Evolutionary conservation across 768 basidiomycete species (phyloP), one percentile per base, ranked within the genome.

Genomic region (Brasilioporus rufonigricans): DNA sequence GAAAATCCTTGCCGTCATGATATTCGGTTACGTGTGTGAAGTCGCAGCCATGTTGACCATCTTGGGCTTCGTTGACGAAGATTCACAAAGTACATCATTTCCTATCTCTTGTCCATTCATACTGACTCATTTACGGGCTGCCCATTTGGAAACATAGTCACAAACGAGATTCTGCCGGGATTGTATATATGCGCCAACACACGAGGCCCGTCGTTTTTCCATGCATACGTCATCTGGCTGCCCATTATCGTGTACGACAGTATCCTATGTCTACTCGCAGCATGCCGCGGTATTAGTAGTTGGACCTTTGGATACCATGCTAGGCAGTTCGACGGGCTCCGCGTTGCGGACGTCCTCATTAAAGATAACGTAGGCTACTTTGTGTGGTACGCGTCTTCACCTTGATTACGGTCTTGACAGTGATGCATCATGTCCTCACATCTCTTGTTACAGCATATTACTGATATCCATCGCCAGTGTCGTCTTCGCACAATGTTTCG

Each of bases 301-400:
- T 35, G 53, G 53, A 9, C 41, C 14, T 44, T 24, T 5, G 52
- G 33, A 33, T 41, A 39, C 39, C 52, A 33, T 9, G 23, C 44
- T 5, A 33, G 26, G 29, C 47, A 51, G 21, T 10, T 36, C 12
- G 23, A 50, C 7, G 53, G 52, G 2, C 33, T 57, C 0, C 13
- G 29, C n/a, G n/a, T 66, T 39, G 18, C 58, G 26, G 44, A 47
- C 7, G 31, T 26, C 4, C 52, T 63, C 14, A 13, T 65, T 27
- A 61, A 41, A 27, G 64, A 50, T 4, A 66, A 52, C 14, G 39
- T n/a, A 14, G 23, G 46, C 23, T 65, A 65, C 41, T 57, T 57
- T 54, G 12, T 60, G 14, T 60, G 50, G 64, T 65, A 41, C 32
- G 60, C 1, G 13, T 13, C 4, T 32, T 16, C 38, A 18, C 12